Conservation (phyloP, 345 rosid genomes). For the Draba incana region DNA sequence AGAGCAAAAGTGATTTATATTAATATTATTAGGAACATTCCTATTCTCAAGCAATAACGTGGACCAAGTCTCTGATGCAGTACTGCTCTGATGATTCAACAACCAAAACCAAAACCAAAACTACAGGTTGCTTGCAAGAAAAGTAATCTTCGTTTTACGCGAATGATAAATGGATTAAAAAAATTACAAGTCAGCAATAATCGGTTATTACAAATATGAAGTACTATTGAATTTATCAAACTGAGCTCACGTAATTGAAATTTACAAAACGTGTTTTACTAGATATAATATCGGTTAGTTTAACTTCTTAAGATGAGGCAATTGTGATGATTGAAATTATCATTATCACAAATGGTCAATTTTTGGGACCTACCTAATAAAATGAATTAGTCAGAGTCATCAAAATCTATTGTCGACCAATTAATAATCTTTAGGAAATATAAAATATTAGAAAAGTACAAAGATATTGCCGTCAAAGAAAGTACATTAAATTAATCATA, state of each 20-base stretch:
- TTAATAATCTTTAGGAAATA: background rate
- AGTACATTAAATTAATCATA: background rate
- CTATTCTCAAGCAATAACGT: slow-evolving; percentile 3
- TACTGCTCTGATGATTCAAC: slow-evolving; percentile 2
- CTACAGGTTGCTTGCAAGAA: slow-evolving; percentile 17
- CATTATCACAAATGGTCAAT: slow-evolving; percentile 19
- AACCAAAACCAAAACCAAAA: background rate
- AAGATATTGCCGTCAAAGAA: background rate
- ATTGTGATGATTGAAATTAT: background rate
- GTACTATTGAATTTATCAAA: too few relatives aligned
- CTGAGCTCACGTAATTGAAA: slow-evolving; percentile 8
- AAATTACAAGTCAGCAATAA: background rate
- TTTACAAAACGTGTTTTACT: slow-evolving; percentile 24
- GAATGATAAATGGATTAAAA: background rate
- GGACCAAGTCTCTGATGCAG: slow-evolving; percentile 9
- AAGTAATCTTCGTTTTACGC: slow-evolving; percentile 5
- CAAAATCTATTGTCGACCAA: slow-evolving; percentile 17
- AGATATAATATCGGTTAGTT: too few relatives aligned
- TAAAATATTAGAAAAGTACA: background rate
- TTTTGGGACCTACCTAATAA: slow-evolving; percentile 26
- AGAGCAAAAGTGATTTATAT: background rate
- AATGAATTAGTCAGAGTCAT: slow-evolving; percentile 5
- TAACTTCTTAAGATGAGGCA: background rate
- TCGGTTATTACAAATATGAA: too few relatives aligned
- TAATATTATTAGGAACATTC: too few relatives aligned